Base-by-base conservation (phyloP, 129 eudicot species). In the Glebionis coronaria region DNA sequence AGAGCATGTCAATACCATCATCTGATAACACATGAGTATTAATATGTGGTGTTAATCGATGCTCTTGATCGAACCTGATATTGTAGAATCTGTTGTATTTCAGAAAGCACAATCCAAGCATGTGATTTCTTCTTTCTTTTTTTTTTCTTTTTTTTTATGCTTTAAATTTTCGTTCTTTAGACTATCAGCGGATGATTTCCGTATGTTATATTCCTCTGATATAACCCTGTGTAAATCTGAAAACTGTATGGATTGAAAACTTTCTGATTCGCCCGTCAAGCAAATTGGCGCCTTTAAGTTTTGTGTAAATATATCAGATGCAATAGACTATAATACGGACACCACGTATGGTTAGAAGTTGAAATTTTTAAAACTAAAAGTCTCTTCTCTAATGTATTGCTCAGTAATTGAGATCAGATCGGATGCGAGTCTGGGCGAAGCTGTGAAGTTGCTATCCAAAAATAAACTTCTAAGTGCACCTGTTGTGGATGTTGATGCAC, bases 401-500 rank as follows among this genome's bases (percentile, higher is more conserved):
- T 9, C 83, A 88, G 98, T 79, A 47, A 67, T 84, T 40, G 98
- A 93, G 86, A 93, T 93, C 54, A 86, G 60, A 13, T 93, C 98
- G 5, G 95, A 88, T 58, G 72, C 92, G 14, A 88, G 95, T 75
- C 65, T 93, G 64, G 95, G 90, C n/a, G 98, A 88, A 69, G 96
- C 95, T 3, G 98, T 93, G 15, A 83, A 75, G 73, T 74, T 88
- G 64, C 79, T 93, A 56, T 80, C 96, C 16, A 67, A 82, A 58
- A 87, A 88, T 62, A 88, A 82, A 70, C 38, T 93, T 50, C 87
- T 93, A 4, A 88, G 98, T 71, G 92, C 94, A 9, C 98, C 95
- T 13, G 96, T 93, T 55, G 95, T 88, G 65, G 87, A 93, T 15
- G 87, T 73, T 29, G 79, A 88, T 11, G 96, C 98, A 25, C 88